Evolutionary conservation across 169 alveolate genomes (phyloP).

Genomic region (Plasmodium inui): DNA sequence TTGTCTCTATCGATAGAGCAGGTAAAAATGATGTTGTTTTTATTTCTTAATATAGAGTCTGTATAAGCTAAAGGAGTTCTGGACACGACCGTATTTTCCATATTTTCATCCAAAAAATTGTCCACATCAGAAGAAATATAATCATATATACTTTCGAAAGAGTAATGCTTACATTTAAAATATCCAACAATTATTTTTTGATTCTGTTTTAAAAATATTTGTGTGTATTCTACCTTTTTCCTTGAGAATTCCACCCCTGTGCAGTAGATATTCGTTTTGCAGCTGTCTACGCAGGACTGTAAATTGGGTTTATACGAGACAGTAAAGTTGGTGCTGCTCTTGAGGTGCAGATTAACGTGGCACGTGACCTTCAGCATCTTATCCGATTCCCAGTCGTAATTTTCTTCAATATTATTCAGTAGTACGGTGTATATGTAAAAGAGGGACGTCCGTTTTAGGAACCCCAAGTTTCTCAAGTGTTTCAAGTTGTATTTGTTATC

Average conservation of each 20-base stretch:
- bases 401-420: constrained; percentile 46
- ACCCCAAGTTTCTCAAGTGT: constrained; percentile 17
- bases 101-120: constrained; percentile 22
- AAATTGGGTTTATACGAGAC: constrained; percentile 72
- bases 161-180: constrained; percentile 68
- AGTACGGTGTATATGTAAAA: constrained; percentile 27
- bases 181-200: constrained; percentile 65
- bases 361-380: constrained; percentile 41
- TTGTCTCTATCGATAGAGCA: constrained; percentile 45
- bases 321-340: constrained; percentile 40
- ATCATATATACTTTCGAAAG: constrained; percentile 48
- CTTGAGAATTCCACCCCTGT: constrained; percentile 73
- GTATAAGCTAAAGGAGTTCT: constrained; percentile 25
- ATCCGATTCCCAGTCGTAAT: constrained; percentile 24
- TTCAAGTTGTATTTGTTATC: constrained; percentile 25
- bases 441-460: constrained; percentile 20
- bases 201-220: constrained; percentile 57
- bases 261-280: constrained; percentile 82
- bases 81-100: constrained; percentile 11
- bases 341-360: constrained; percentile 33
- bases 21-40: constrained; percentile 43
- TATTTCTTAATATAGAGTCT: constrained; percentile 41
- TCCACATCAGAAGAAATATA: constrained; percentile 19
- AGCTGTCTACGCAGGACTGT: constrained; percentile 75
- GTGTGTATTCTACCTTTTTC: constrained; percentile 33